Conservation (phyloP, 2,329 filamentous ascomycete species). For the Paecilomyces sp. region DNA sequence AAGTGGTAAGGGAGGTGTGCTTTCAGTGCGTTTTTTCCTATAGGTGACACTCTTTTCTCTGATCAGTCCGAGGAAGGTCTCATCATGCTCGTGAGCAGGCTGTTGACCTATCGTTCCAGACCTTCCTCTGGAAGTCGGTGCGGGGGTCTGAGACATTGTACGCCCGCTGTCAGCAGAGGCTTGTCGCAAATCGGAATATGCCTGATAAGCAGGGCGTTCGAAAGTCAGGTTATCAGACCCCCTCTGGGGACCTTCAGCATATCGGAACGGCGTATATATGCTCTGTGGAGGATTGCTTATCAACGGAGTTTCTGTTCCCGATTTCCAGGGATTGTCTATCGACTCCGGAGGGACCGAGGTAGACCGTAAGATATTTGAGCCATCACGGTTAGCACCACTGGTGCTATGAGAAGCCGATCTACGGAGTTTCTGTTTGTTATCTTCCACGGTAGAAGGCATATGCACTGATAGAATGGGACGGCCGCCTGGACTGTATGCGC, state of each 20-base stretch:
- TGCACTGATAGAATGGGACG: slow-evolving; percentile 37
- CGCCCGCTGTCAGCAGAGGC: slow-evolving; percentile 38
- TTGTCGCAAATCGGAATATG: slow-evolving; percentile 41
- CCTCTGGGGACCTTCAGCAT: slow-evolving; percentile 35
- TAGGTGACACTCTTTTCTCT: slow-evolving; percentile 39
- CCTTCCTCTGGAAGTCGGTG: slow-evolving; percentile 9
- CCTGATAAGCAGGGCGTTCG: slow-evolving; percentile 37
- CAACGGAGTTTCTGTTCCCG: slow-evolving; percentile 20
- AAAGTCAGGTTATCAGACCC: slow-evolving; percentile 31
- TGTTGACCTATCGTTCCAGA: slow-evolving; percentile 12
- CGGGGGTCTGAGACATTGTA: slow-evolving; percentile 30
- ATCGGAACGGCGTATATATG: slow-evolving; percentile 40
- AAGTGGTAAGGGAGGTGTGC: slow-evolving; percentile 17
- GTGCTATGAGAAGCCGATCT: slow-evolving; percentile 21
- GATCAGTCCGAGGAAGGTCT: slow-evolving; percentile 42
- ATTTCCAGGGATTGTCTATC: slow-evolving; percentile 11
- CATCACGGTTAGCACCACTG: neutral
- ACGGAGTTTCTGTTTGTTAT: slow-evolving; percentile 10
- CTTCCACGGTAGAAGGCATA: neutral
- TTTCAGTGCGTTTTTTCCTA: slow-evolving; percentile 18
- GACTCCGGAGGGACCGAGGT: slow-evolving; percentile 19
- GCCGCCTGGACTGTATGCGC: slow-evolving; percentile 48
- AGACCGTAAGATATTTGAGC: slow-evolving; percentile 9
- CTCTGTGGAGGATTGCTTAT: slow-evolving; percentile 30
- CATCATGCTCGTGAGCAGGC: slow-evolving; percentile 26